A percentile compares a stretch with the other conserved stretches of the same genome.
phyloP scores from a whole-genome alignment of 208 protist species.

The Tritrichomonas musculus region DNA sequence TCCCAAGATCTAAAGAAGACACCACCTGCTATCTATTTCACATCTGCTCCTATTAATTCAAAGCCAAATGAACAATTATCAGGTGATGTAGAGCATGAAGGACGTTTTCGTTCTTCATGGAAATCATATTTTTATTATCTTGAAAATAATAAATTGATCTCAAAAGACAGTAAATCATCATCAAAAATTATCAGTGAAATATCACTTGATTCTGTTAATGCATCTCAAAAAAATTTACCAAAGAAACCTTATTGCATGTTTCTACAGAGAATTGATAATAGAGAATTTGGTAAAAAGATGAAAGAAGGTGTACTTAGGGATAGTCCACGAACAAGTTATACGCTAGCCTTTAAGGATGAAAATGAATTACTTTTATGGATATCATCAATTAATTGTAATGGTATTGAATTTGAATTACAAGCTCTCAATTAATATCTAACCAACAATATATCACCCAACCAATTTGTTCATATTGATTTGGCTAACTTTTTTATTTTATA shows the following conservation, averaged over 20 bases:
- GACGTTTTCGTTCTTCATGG: background rate
- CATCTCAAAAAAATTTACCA: background rate
- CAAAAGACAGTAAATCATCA: background rate
- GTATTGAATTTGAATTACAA: too few species aligned
- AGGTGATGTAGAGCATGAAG: background rate
- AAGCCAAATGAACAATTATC: background rate
- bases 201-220: background rate
- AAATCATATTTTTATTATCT: background rate
- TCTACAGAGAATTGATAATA: background rate
- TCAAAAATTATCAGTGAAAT: background rate
- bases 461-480: too few species aligned
- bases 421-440: too few species aligned
- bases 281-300: background rate
- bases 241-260: background rate
- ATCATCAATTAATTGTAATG: background rate
- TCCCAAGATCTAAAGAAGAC: background rate
- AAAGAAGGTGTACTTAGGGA: background rate
- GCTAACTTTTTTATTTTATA: too few species aligned
- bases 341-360: background rate
- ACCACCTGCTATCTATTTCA: background rate
- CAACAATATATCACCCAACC: too few species aligned
- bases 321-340: background rate
- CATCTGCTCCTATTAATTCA: background rate
- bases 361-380: background rate
- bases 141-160: too few species aligned